phyloP scores from a whole-genome alignment of 2,329 filamentous ascomycete species.

The Apiospora sp. region DNA sequence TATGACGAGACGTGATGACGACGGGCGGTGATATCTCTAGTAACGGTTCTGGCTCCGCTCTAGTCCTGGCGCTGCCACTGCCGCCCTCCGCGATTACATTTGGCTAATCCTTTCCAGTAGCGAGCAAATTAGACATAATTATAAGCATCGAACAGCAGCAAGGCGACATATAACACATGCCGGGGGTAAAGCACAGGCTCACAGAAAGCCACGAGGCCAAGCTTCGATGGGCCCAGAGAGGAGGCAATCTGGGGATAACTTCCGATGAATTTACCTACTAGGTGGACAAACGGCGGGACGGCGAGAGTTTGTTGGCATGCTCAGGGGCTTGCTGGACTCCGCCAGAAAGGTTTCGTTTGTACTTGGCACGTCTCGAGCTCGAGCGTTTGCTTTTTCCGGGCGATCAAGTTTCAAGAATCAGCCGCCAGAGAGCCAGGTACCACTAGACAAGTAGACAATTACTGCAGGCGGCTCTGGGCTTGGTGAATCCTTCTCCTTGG shows the following conservation, averaged over 20 bases:
- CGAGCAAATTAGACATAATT: not conserved
- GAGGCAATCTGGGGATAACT: no score
- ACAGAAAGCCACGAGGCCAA: not conserved
- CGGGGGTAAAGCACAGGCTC: not conserved
- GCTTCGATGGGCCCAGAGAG: not conserved
- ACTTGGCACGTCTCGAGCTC: conserved; percentile 15
- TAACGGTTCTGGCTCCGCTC: no score
- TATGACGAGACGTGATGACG: no score
- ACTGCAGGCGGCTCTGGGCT: not conserved
- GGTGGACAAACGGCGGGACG: not conserved
- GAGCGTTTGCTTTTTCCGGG: not conserved
- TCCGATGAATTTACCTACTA: no score
- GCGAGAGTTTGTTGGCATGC: not conserved
- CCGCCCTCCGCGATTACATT: no score
- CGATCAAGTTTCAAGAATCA: conserved; percentile 6
- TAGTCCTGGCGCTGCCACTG: no score
- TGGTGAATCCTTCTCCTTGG: not conserved
- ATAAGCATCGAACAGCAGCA: not conserved
- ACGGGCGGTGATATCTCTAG: no score
- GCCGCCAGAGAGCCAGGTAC: not conserved
- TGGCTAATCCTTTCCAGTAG: no score
- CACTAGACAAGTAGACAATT: no score
- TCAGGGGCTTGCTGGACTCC: not conserved
- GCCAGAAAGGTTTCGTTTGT: not conserved
- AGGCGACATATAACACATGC: not conserved